Conservation (phyloP, 2,329 filamentous ascomycete species). For the Coniochaeta ligniaria region DNA sequence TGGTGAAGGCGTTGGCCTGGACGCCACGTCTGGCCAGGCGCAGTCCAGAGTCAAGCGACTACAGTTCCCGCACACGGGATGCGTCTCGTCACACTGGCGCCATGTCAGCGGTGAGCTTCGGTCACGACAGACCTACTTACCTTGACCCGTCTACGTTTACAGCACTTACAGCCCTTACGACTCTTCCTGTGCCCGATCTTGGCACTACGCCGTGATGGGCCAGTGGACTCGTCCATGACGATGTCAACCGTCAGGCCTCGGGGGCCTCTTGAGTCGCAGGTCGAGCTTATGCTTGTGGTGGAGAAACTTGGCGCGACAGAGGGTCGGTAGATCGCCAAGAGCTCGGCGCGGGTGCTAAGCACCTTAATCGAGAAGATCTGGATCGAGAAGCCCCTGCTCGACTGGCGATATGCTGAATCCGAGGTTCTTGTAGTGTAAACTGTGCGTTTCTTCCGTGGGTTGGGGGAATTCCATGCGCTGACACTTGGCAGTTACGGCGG, state of each 20-base stretch:
- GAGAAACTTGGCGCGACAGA: background rate
- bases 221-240: background rate
- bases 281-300: background rate
- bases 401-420: too few species aligned
- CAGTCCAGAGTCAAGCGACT: slow-evolving; percentile 14
- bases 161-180: slow-evolving; percentile 21
- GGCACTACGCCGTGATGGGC: background rate
- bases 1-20: background rate
- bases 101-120: background rate
- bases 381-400: too few species aligned
- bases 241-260: background rate
- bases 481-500: too few species aligned
- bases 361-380: background rate
- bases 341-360: background rate
- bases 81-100: slow-evolving; percentile 15
- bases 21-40: slow-evolving; percentile 9
- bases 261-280: background rate
- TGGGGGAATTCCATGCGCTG: too few species aligned
- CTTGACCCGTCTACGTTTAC: slow-evolving; percentile 21
- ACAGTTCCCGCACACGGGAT: slow-evolving; percentile 17
- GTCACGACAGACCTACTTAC: slow-evolving; percentile 5
- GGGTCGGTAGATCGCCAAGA: background rate
- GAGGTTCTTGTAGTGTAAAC: too few species aligned
- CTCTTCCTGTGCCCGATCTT: slow-evolving; percentile 23
- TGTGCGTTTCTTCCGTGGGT: too few species aligned